Percentiles rank a stretch among this genome's conserved stretches.
These are phyloP conservation scores for Penicillium occitanis DNA, from an alignment of 2,329 filamentous ascomycete species.

Conservation along the genomic window DNA sequence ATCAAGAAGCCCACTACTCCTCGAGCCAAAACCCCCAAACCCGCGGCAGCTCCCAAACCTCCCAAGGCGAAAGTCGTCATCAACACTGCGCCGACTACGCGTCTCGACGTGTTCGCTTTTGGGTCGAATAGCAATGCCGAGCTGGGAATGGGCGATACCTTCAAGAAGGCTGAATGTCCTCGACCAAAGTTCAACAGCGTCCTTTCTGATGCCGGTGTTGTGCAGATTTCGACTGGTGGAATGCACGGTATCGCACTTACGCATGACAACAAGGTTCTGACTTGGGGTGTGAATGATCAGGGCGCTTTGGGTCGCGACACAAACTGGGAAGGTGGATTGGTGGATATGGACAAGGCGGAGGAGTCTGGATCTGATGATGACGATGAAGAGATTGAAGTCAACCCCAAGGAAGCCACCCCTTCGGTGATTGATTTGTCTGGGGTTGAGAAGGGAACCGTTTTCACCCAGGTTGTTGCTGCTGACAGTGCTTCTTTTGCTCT, in stretches of 20 bases:
- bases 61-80: slow-evolving; percentile 42
- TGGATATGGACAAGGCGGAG: slow-evolving; percentile 52
- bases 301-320: slow-evolving; percentile 72
- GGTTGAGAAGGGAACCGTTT: slow-evolving; percentile 56
- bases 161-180: slow-evolving; percentile 64
- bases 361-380: slow-evolving; percentile 55
- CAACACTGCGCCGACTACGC: slow-evolving; percentile 53
- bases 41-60: slow-evolving; percentile 18
- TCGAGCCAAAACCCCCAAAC: slow-evolving; percentile 13
- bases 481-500: slow-evolving; percentile 62
- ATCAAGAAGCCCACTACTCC: slow-evolving; percentile 17
- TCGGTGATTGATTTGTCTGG: slow-evolving; percentile 49
- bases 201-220: slow-evolving; percentile 58
- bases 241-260: slow-evolving; percentile 74
- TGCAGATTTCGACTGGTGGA: slow-evolving; percentile 69
- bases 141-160: slow-evolving; percentile 68
- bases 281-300: slow-evolving; percentile 79
- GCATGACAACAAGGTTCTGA: slow-evolving; percentile 71
- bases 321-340: slow-evolving; percentile 60
- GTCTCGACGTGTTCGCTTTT: slow-evolving; percentile 70
- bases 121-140: slow-evolving; percentile 72
- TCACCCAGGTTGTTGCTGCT: slow-evolving; percentile 58
- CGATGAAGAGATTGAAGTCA: slow-evolving; percentile 52
- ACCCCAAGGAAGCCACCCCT: slow-evolving; percentile 57
- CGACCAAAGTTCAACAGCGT: slow-evolving; percentile 63